Percentiles rank a stretch among this genome's conserved stretches.
Conservation (phyloP, 768 basidiomycete species). For the Gloeostereum incarnatum region DNA sequence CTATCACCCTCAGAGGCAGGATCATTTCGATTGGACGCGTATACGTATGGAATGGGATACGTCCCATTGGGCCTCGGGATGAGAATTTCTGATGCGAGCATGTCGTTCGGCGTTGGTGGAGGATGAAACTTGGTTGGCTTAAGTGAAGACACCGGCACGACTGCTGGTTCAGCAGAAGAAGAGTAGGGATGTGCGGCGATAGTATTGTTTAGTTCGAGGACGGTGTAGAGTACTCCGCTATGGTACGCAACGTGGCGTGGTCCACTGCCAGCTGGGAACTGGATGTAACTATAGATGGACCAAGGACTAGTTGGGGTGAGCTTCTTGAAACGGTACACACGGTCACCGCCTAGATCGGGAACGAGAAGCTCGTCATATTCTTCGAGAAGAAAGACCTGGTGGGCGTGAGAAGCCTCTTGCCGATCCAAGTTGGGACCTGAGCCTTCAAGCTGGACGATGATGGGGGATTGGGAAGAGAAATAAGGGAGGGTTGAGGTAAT, state of each 20-base stretch:
- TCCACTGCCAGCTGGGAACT: slow-evolving; percentile 48
- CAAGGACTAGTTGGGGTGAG: slow-evolving; percentile 29
- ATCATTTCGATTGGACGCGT: slow-evolving; percentile 70
- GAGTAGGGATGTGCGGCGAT: slow-evolving; percentile 37
- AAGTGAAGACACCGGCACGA: slow-evolving; percentile 25
- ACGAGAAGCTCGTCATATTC: slow-evolving; percentile 51
- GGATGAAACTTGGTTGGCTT: slow-evolving; percentile 41
- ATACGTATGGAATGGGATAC: slow-evolving; percentile 52
- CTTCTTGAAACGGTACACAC: slow-evolving; percentile 47
- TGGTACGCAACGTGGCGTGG: slow-evolving; percentile 62
- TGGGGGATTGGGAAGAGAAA: slow-evolving; percentile 22
- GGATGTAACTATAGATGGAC: slow-evolving; percentile 37
- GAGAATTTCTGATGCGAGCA: slow-evolving; percentile 66
- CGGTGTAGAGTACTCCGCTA: slow-evolving; percentile 53
- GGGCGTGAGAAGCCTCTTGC: slow-evolving; percentile 70
- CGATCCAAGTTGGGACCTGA: slow-evolving; percentile 57
- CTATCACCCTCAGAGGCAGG: slow-evolving; percentile 62
- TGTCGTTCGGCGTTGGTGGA: slow-evolving; percentile 31
- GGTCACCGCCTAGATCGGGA: slow-evolving; percentile 71
- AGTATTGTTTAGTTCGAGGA: slow-evolving; percentile 57
- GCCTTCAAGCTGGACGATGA: slow-evolving; percentile 34
- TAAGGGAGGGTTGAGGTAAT: slow-evolving; percentile 40
- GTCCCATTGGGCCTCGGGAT: slow-evolving; percentile 41
- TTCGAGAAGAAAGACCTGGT: slow-evolving; percentile 52
- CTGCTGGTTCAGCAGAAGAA: slow-evolving; percentile 19